Evolutionary conservation across 441 rosid genomes (phyloP), one percentile per base, ranked within the genome.

Genomic region (Adansonia gregorii): DNA sequence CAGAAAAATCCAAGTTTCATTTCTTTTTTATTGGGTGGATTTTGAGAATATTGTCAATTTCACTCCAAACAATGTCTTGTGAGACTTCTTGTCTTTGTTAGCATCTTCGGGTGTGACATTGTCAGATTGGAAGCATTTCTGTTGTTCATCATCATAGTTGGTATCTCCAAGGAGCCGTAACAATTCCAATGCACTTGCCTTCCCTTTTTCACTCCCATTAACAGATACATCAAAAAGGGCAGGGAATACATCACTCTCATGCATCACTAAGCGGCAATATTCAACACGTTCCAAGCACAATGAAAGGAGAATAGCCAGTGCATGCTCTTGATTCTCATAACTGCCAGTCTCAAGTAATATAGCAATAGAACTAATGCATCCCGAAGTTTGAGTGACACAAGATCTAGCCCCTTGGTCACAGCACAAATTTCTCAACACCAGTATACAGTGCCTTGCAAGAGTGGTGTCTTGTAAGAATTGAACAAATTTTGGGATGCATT

Each of bases 261-360:
- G 83, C 94, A 90, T 86, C 17, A 93, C 88, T 80, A 91, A 64
- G 14, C 85, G 76, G 71, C 98, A 92, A 69, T 93, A 93, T 65
- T 88, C 85, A 0, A 86, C 78, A 48, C 86, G 77, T 71, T 92
- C 88, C 52, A 92, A 87, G 83, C 99, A 93, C 17, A 95, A 84
- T 8, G 85, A 86, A 14, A 95, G 89, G 12, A 95, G 85, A 63
- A 92, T 81, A 41, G 85, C 72, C 46, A 88, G 85, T 17, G 91
- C 94, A 9, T 86, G 87, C 72, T 95, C 99, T 84, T 91, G 96
- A 72, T 88, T 92, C 82, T 91, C 92, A 0, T 59, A 43, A 75
- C 85, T 86, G 51, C 78, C 87, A 49, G 78, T 82, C 27, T 91
- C 97, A 15, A 95, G 90, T 46, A 91, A 80, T 20, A 83, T 82